A percentile compares a stretch with the other conserved stretches of the same genome.
phyloP scores from a whole-genome alignment of 108 stramenopile species.

The Craspedostauros australis region DNA sequence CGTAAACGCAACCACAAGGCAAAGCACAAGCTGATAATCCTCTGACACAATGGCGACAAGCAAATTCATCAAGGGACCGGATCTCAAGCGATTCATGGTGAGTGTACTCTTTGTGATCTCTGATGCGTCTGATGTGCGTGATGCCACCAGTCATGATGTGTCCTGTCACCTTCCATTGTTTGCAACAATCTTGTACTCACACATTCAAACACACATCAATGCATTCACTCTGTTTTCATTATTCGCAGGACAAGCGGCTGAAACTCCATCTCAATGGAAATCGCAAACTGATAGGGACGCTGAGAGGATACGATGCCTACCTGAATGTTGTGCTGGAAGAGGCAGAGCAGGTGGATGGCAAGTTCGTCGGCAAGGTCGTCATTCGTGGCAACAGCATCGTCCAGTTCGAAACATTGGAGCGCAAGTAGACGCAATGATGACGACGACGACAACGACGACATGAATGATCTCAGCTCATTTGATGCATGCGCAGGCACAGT shows the following conservation, averaged over 20 bases:
- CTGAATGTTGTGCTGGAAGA: slow-evolving; percentile 86
- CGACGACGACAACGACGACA: background rate
- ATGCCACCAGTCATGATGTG: background rate
- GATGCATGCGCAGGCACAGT: too few species aligned
- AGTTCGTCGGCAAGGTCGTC: slow-evolving; percentile 70
- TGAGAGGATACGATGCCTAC: slow-evolving; percentile 88
- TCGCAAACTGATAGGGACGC: slow-evolving; percentile 64
- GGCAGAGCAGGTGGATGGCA: slow-evolving; percentile 44
- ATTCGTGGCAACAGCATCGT: slow-evolving; percentile 84
- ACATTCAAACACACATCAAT: background rate
- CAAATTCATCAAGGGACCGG: slow-evolving; percentile 78
- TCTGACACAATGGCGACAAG: slow-evolving; percentile 37
- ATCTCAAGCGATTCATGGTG: slow-evolving; percentile 89
- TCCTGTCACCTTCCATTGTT: too few species aligned
- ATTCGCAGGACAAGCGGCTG: slow-evolving; percentile 74
- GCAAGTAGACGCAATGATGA: slow-evolving; percentile 24
- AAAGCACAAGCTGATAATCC: too few species aligned
- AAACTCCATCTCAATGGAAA: slow-evolving; percentile 76
- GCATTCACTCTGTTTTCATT: background rate
- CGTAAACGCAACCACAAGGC: too few species aligned
- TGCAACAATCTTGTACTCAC: too few species aligned
- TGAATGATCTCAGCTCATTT: too few species aligned
- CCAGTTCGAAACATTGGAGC: slow-evolving; percentile 85
- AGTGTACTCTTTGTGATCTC: too few species aligned
- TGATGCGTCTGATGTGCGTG: background rate